Evolutionary conservation across 306 rosid genomes (phyloP), one percentile per base, ranked within the genome.

Genomic region (Vachellia collinsii): DNA sequence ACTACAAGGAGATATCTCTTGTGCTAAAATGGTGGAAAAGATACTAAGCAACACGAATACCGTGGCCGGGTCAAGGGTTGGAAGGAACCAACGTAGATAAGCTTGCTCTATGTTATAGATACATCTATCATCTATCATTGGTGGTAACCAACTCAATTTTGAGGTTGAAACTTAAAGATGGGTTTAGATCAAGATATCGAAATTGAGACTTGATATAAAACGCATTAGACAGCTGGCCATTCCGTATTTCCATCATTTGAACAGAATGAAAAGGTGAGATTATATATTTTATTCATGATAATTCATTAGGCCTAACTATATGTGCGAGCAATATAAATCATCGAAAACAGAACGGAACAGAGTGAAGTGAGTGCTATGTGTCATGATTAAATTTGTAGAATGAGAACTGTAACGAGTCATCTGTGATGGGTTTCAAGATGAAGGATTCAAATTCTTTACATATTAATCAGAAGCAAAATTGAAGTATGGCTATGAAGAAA

Each of bases 101-200:
- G 41, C 22, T 44, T 63, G 43, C 20, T 36, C 69, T 22, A 14
- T 12, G 5, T 61, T 61, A 34, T 5, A 25, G 61, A 54, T 54
- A 54, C 61, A 54, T 53, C 20, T 3, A 53, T 25, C 16, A 62
- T 34, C 5, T 67, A 39, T 41, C 72, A 16, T 67, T 47, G 67
- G 34, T 29, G 34, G 34, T 29, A 56, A 53, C 65, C 34, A 59
- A 50, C 59, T 23, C 66, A 25, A 61, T 39, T 62, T 48, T 70
- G 62, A 50, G 65, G 76, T 51, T 61, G 43, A 70, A 69, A 69
- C 19, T 69, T 69, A 69, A 43, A 43, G 54, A 43, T 42, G n/a
- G 37, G 53, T 47, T 69, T 69, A 43, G 38, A 20, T 34, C 43
- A 43, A 62, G 51, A 44, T 67, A 58, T 56, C 79, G 76, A 11